Percentiles rank a stretch among this genome's conserved stretches.
Evolutionary conservation across 768 basidiomycete species (phyloP).

Genomic region (Russula dissimulans): DNA sequence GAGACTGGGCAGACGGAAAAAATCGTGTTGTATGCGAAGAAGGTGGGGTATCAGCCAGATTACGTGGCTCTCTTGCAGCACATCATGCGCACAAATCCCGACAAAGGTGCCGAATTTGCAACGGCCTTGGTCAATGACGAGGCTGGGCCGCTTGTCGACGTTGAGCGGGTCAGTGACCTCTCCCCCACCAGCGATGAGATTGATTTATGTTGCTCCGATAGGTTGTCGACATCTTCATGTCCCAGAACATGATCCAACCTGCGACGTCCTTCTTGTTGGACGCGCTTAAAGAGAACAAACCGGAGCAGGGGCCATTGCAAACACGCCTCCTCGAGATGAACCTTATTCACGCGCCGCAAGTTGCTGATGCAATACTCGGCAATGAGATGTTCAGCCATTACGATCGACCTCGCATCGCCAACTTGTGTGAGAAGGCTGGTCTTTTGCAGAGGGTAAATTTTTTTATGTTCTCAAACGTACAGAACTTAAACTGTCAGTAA

Average conservation of each 20-base stretch:
- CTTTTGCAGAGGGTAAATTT: slow-evolving; percentile 75
- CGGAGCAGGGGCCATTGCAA: slow-evolving; percentile 92
- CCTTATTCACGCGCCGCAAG: slow-evolving; percentile 92
- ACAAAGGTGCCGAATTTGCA: slow-evolving; percentile 99
- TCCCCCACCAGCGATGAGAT: background rate
- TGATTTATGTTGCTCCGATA: slow-evolving; percentile 23
- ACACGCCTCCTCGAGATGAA: slow-evolving; percentile 98
- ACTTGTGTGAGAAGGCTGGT: slow-evolving; percentile 97
- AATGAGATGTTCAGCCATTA: slow-evolving; percentile 99
- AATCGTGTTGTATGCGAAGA: slow-evolving; percentile 95
- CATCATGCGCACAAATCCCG: slow-evolving; percentile 91
- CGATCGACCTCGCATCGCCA: slow-evolving; percentile 92
- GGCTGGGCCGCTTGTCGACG: slow-evolving; percentile 80
- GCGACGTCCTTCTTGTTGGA: slow-evolving; percentile 97
- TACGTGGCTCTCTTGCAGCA: slow-evolving; percentile 90
- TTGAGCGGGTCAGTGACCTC: slow-evolving; percentile 62
- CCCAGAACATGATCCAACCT: slow-evolving; percentile 98
- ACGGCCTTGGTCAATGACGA: slow-evolving; percentile 90
- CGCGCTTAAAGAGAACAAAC: slow-evolving; percentile 96
- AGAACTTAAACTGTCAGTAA: slow-evolving; percentile 4
- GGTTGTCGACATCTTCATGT: slow-evolving; percentile 99
- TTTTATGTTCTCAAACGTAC: background rate
- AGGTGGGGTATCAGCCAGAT: slow-evolving; percentile 89
- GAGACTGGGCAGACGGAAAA: slow-evolving; percentile 98
- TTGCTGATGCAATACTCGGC: slow-evolving; percentile 96